Evolutionary conservation across 139 green algal species (phyloP), one percentile per base, ranked within the genome.

Genomic region (Nannochloris sp.): DNA sequence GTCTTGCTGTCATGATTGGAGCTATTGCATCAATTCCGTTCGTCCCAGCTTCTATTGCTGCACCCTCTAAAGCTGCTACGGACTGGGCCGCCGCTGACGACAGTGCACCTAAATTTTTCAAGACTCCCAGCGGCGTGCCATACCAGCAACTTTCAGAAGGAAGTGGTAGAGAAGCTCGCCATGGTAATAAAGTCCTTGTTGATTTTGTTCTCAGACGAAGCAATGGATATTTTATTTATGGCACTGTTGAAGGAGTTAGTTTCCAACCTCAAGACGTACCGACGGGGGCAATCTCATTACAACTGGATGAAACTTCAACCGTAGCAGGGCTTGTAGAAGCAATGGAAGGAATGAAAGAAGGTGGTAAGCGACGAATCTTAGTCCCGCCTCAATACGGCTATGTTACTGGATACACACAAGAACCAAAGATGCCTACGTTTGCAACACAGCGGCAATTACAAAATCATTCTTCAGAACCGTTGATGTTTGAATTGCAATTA

Each of bases 401-500:
- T 44, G n/a, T 51, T 12, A 46, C 39, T 7, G 5, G 48, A 33
- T 2, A n/a, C 9, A 30, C 45, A 4, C 12, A 64, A 45, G 36
- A 76, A 59, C 86, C 85, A 9, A 77, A 84, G 60, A 82, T 83
- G 34, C 87, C 88, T 12, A 92, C 80, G 7, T 95, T 89, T 78
- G 85, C 74, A 3, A 90, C 86, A 5, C 74, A 83, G 63, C 72
- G 88, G 6, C 88, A 95, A 75, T 80, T 95, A 25, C 48, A 78
- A 23, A 89, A 81, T 67, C 87, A 95, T 63, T 65, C 56, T 34
- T 65, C 25, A 4, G 88, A 94, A 68, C 76, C 83, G 8, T 74
- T 95, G 55, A 71, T 95, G 45, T 94, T 95, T 73, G 88, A 95
- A 73, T 64, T 92, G 23, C 57, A 90, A 75, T 59, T 93, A 60